Evolutionary conservation across 768 basidiomycete species (phyloP), one percentile per base, ranked within the genome.

Genomic region (Termitomyces sp.): DNA sequence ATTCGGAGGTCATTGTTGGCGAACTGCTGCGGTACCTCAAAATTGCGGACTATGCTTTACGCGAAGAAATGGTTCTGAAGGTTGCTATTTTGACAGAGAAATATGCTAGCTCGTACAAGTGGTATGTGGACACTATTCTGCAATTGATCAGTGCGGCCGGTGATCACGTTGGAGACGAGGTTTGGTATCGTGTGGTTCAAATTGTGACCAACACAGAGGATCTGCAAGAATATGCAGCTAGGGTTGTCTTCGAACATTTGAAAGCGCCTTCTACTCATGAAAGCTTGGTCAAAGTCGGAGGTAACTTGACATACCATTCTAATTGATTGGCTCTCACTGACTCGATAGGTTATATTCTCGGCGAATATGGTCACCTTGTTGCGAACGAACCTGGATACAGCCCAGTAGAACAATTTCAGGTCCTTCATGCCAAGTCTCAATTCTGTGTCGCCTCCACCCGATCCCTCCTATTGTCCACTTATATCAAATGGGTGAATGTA

Each of bases 401-500:
- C 63, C 96, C 97, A 16, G 77, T 87, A 60, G 95, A 99, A 68
- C 97, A 98, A 66, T 97, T 98, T 71, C 90, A 91, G 62, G 77
- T 89, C 3, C 74, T 98, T 6, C 95, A 99, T 72, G 85, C 92
- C 7, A 98, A 98, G 70, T 95, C 94, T 14, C 94, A 96, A 69
- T 91, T 93, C 68, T 97, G 95, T 68, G 82, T 90, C 38, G 94
- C 95, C 5, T 76, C 94, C 32, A 98, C 97, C 8, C 85, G 96
- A 35, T 89, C 95, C 0, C 79, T 99, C 32, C 83, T 99, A 28
- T 79, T 99, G 36, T 96, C 97, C 11, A 98, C 97, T 0, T 99
- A 99, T 70, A 88, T 98, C 76, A 99, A 99, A 82, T 98, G 96
- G 96, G 94, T 97, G 62, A 99, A 99, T 69, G 92, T 99, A 56